These are phyloP conservation scores for Lentinus tigrinus DNA, from an alignment of 768 basidiomycete genomes.

Conservation along the genomic window DNA sequence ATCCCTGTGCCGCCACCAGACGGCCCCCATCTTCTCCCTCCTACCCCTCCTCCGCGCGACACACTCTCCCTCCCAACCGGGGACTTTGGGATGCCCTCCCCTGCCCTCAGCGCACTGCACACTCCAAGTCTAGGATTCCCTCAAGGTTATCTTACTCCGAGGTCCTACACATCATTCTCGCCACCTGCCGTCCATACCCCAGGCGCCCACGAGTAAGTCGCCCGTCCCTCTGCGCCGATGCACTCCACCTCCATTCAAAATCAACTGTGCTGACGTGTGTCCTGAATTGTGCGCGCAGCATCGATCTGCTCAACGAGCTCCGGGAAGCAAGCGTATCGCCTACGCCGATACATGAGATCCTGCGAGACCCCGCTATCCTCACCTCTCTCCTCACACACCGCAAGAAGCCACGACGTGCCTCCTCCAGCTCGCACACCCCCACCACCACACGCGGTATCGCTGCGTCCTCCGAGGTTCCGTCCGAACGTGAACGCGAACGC, in stretches of 20 bases:
- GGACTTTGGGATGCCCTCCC: conserved; percentile 1
- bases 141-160: conserved; percentile 13
- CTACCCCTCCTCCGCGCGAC: conserved; percentile 17
- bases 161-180: conserved; percentile 16
- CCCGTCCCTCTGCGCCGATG: neutral
- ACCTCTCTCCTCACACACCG: conserved; percentile 33
- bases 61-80: neutral
- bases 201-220: conserved; percentile 15
- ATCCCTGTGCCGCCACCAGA: conserved; percentile 12
- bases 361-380: conserved; percentile 43
- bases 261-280: neutral
- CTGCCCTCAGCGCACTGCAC: neutral
- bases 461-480: conserved; percentile 15
- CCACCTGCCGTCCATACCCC: conserved; percentile 16
- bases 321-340: conserved; percentile 46
- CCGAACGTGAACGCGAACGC: conserved; percentile 3
- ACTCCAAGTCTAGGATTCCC: conserved; percentile 1
- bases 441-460: conserved; percentile 33
- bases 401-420: conserved; percentile 34
- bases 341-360: conserved; percentile 42
- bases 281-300: conserved; percentile 1
- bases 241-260: neutral
- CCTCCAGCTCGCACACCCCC: conserved; percentile 34
- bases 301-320: conserved; percentile 23
- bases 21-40: conserved; percentile 16